These are phyloP conservation scores for Pilasporangium apinafurcum DNA, from an alignment of 352 stramenopile species.

Conservation along the genomic window DNA sequence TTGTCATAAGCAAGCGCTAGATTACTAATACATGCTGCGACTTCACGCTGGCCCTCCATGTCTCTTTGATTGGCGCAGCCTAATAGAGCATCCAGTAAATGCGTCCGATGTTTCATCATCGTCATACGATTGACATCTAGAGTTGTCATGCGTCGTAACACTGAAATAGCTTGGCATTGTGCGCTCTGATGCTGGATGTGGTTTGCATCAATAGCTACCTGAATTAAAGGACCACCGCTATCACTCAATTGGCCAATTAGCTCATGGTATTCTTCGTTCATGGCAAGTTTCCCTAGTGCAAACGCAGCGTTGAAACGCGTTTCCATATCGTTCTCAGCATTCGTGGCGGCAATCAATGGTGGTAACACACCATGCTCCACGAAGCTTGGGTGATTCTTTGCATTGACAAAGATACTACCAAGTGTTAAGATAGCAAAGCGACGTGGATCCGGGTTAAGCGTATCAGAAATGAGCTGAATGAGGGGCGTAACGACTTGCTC, in stretches of 20 bases:
- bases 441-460: slow-evolving; percentile 32
- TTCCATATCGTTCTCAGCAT: slow-evolving; percentile 74
- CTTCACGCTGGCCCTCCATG: slow-evolving; percentile 89
- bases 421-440: slow-evolving; percentile 82
- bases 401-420: slow-evolving; percentile 74
- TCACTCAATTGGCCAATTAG: slow-evolving; percentile 50
- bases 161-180: slow-evolving; percentile 88
- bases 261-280: slow-evolving; percentile 64
- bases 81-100: slow-evolving; percentile 50
- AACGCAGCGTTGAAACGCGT: slow-evolving; percentile 92
- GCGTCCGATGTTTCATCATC: slow-evolving; percentile 64
- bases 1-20: slow-evolving; percentile 77
- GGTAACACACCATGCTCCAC: slow-evolving; percentile 64
- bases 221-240: slow-evolving; percentile 38
- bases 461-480: slow-evolving; percentile 41
- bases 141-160: slow-evolving; percentile 80
- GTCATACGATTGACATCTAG: slow-evolving; percentile 81
- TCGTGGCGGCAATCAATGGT: slow-evolving; percentile 62
- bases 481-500: slow-evolving; percentile 55
- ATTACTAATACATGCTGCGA: slow-evolving; percentile 83
- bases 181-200: slow-evolving; percentile 32
- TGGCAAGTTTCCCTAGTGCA: slow-evolving; percentile 90
- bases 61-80: slow-evolving; percentile 32
- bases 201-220: slow-evolving; percentile 53
- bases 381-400: slow-evolving; percentile 59